Evolutionary conservation across 2,329 filamentous ascomycete species (phyloP).

Genomic region (Hymenoscyphus albidus): DNA sequence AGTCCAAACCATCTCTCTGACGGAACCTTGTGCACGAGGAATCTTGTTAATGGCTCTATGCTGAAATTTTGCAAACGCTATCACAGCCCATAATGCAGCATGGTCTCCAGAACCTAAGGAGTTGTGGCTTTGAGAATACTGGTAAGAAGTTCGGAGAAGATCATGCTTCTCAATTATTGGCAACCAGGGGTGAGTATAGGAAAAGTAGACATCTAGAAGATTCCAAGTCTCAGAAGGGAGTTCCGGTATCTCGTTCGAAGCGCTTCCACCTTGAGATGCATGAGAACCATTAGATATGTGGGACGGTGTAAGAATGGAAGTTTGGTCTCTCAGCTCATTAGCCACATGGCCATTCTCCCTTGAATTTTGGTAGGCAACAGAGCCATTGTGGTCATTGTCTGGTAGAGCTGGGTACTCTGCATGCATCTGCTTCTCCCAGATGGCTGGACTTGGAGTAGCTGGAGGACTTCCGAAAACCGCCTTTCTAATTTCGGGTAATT

Average conservation of each 20-base stretch:
- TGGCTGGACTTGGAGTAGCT: neutral
- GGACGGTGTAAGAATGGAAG: slow-evolving; percentile 8
- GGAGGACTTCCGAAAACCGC: neutral
- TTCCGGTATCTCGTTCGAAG: slow-evolving; percentile 22
- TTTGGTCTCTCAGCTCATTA: neutral
- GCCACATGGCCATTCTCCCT: slow-evolving; percentile 4
- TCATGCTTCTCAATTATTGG: slow-evolving; percentile 65
- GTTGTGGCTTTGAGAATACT: slow-evolving; percentile 29
- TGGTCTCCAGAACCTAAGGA: slow-evolving; percentile 38
- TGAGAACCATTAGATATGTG: slow-evolving; percentile 20
- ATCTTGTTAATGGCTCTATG: slow-evolving; percentile 32
- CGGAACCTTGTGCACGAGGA: slow-evolving; percentile 24
- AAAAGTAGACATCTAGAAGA: slow-evolving; percentile 69
- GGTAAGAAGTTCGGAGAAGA: slow-evolving; percentile 32
- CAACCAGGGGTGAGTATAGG: slow-evolving; percentile 73
- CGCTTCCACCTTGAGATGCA: slow-evolving; percentile 9
- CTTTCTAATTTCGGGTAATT: slow-evolving; percentile 5
- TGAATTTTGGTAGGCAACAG: slow-evolving; percentile 3
- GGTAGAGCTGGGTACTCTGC: neutral
- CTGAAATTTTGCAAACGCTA: slow-evolving; percentile 56
- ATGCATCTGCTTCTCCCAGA: neutral
- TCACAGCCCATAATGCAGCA: slow-evolving; percentile 56
- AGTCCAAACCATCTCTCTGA: slow-evolving; percentile 25
- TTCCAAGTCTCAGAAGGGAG: slow-evolving; percentile 35
- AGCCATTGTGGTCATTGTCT: slow-evolving; percentile 11